Evolutionary conservation across 768 basidiomycete species (phyloP).

Genomic region (Suillus discolor): DNA sequence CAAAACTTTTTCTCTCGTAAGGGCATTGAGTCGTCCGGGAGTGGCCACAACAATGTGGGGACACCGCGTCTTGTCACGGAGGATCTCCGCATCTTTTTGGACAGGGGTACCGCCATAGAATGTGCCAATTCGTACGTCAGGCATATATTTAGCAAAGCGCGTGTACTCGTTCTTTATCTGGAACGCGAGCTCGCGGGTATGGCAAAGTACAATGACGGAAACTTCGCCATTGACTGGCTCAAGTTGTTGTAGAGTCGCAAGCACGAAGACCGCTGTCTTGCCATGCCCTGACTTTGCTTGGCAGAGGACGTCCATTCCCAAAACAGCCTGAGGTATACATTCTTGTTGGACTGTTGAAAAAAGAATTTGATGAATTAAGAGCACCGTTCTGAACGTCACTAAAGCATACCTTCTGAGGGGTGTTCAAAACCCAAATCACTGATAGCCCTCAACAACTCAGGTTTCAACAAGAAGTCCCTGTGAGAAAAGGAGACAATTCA

Average conservation of each 20-base stretch:
- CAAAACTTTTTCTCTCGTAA: constrained; percentile 92
- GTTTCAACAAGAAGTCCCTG: constrained; percentile 98
- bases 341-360: constrained; percentile 88
- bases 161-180: constrained; percentile 99
- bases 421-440: constrained; percentile 99
- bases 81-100: constrained; percentile 88
- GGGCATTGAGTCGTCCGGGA: constrained; percentile 94
- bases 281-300: constrained; percentile 99
- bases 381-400: background rate
- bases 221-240: constrained; percentile 99
- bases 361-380: constrained; percentile 9
- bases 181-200: constrained; percentile 98
- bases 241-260: constrained; percentile 96
- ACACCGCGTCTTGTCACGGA: constrained; percentile 96
- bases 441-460: constrained; percentile 95
- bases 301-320: constrained; percentile 99
- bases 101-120: constrained; percentile 98
- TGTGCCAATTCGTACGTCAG: constrained; percentile 94
- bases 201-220: constrained; percentile 96
- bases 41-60: constrained; percentile 99
- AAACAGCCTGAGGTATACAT: constrained; percentile 98
- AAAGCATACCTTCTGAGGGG: constrained; percentile 88
- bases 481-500: constrained; percentile 12
- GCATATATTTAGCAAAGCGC: constrained; percentile 99
- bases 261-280: constrained; percentile 98